Percentiles rank a stretch among this genome's conserved stretches.
Evolutionary conservation across 2,329 filamentous ascomycete species (phyloP).

Genomic region (Fusarium staphyleae): DNA sequence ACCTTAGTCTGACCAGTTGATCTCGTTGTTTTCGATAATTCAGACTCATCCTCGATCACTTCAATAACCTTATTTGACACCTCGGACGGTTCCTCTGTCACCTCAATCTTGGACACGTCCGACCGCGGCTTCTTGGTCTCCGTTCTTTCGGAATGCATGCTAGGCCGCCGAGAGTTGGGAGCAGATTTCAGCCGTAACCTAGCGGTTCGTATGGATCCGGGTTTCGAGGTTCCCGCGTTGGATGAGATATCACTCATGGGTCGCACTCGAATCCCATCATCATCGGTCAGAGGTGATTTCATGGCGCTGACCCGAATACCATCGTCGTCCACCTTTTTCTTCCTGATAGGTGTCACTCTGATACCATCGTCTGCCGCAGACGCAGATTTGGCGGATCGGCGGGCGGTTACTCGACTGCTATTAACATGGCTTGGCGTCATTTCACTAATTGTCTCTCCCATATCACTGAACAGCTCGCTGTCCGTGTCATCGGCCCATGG

Average conservation of each 20-base stretch:
- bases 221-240: constrained; percentile 33
- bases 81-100: constrained; percentile 20
- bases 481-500: constrained; percentile 39
- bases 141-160: constrained; percentile 41
- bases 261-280: constrained; percentile 45
- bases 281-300: constrained; percentile 32
- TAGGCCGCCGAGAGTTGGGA: constrained; percentile 36
- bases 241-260: constrained; percentile 43
- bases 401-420: constrained; percentile 32
- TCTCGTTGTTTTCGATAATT: constrained; percentile 30
- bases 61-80: constrained; percentile 22
- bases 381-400: constrained; percentile 36
- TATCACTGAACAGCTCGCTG: constrained; percentile 41
- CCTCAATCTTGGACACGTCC: constrained; percentile 24
- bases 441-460: constrained; percentile 40
- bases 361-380: constrained; percentile 52
- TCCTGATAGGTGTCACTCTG: constrained; percentile 51
- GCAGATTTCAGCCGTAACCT: constrained; percentile 42
- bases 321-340: constrained; percentile 44
- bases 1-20: constrained; percentile 11
- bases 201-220: constrained; percentile 31
- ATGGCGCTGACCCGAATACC: constrained; percentile 45
- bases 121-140: constrained; percentile 35
- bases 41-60: constrained; percentile 26
- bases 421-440: constrained; percentile 40